phyloP scores from a whole-genome alignment of 2,329 filamentous ascomycete species.

The Cercospora janseana region DNA sequence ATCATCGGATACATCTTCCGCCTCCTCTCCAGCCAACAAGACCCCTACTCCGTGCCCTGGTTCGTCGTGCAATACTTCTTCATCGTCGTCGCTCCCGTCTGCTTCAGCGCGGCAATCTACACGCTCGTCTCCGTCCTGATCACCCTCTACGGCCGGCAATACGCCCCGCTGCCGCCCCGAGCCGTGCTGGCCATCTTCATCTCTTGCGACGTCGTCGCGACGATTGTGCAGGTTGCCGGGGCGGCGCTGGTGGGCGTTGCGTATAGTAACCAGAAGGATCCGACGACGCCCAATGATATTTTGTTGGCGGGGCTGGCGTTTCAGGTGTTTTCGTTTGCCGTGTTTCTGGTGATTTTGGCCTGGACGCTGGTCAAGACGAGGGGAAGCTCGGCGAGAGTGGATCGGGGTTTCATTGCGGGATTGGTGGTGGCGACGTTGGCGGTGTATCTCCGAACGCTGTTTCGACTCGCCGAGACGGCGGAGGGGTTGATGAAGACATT shows the following conservation, averaged over 20 bases:
- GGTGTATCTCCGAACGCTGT: constrained; percentile 54
- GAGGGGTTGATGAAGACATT: constrained; percentile 50
- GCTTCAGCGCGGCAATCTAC: constrained; percentile 57
- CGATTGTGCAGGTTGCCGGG: constrained; percentile 54
- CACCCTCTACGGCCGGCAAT: constrained; percentile 44
- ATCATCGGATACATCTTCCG: constrained; percentile 53
- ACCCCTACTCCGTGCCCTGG: constrained; percentile 56
- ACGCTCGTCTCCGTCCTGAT: constrained; percentile 55
- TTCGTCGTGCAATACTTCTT: constrained; percentile 61
- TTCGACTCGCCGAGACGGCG: constrained; percentile 55
- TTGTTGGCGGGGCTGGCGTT: constrained; percentile 56
- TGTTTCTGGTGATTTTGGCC: constrained; percentile 48
- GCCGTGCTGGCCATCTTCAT: constrained; percentile 56
- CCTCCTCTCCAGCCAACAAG: constrained; percentile 48
- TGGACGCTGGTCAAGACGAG: constrained; percentile 45
- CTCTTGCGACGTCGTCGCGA: constrained; percentile 54
- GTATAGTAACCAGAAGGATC: constrained; percentile 51
- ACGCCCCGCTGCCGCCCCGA: constrained; percentile 48
- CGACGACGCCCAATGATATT: constrained; percentile 55
- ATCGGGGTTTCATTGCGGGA: constrained; percentile 44
- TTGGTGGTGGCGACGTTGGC: constrained; percentile 49
- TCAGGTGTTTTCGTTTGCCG: constrained; percentile 53
- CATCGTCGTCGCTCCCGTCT: constrained; percentile 59
- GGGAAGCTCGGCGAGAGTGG: constrained; percentile 30
- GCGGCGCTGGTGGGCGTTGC: constrained; percentile 55